Conservation (phyloP, 2,329 filamentous ascomycete species). For the Magnaporthales sp. region DNA sequence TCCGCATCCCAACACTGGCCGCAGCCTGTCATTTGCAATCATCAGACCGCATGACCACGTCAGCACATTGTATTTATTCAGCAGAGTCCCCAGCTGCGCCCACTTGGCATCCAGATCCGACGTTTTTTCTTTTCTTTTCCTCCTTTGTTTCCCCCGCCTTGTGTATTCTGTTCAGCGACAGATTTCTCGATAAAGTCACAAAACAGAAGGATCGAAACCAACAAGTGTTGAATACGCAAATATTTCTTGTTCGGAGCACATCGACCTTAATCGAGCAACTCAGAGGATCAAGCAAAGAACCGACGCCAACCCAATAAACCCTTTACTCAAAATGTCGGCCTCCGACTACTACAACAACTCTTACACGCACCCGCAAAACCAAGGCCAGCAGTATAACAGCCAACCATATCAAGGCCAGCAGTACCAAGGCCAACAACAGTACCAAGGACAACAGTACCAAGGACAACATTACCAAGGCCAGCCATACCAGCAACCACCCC, state of each 20-base stretch:
- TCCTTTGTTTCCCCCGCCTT: not conserved
- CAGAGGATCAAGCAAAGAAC: conserved; percentile 3
- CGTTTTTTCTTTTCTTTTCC: not conserved
- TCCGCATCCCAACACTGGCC: not conserved
- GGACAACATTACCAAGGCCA: conserved; percentile 5
- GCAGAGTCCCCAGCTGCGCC: not conserved
- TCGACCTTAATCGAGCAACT: not conserved
- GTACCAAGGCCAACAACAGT: not conserved
- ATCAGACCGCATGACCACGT: not conserved
- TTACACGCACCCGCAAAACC: conserved; percentile 8
- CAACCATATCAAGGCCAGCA: not conserved
- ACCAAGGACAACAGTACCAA: not conserved
- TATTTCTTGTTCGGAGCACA: not conserved
- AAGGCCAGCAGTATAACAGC: conserved; percentile 5
- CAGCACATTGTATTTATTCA: not conserved
- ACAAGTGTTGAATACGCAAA: not conserved
- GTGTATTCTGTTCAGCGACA: not conserved
- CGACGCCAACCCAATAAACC: conserved; percentile 2
- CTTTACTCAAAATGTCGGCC: conserved; percentile 10
- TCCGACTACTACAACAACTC: conserved; percentile 12
- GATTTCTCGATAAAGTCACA: not conserved
- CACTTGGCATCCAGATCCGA: not conserved
- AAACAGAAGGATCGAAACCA: not conserved
- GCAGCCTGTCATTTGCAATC: not conserved
- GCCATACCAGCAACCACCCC: not conserved